These are phyloP conservation scores for Pyrus betulifolia DNA, from an alignment of 306 rosid species.

Conservation along the genomic window DNA sequence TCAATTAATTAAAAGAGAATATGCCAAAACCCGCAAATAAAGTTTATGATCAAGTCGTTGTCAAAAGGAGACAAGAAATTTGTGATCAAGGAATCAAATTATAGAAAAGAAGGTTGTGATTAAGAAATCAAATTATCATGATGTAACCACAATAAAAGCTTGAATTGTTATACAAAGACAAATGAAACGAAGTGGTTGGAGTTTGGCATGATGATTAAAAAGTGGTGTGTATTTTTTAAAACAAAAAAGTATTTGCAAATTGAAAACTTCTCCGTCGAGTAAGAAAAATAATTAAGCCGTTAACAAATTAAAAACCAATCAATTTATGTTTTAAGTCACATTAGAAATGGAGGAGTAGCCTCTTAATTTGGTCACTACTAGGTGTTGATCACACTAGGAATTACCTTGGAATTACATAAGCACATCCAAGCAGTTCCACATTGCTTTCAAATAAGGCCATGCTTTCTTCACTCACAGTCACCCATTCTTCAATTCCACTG, in stretches of 20 bases:
- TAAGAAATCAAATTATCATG: neutral
- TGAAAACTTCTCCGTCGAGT: neutral
- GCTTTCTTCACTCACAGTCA: slow-evolving; percentile 12
- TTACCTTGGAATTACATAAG: slow-evolving; percentile 6
- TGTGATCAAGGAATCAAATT: no score
- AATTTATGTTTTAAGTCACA: neutral
- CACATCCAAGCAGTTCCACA: slow-evolving; percentile 18
- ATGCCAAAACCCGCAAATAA: no score
- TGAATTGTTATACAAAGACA: neutral
- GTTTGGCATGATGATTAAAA: neutral
- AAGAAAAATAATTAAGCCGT: no score
- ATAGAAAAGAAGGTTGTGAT: no score
- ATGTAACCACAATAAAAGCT: neutral
- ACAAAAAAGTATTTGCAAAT: neutral
- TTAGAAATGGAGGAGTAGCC: neutral
- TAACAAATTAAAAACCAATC: no score
- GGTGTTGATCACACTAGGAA: neutral
- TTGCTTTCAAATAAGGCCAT: slow-evolving; percentile 17
- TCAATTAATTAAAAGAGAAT: no score
- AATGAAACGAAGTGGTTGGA: neutral
- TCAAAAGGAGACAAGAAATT: neutral
- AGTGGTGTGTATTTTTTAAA: neutral
- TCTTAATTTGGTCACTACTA: neutral
- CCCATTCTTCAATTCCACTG: slow-evolving; percentile 25
- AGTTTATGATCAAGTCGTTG: neutral